Evolutionary conservation across 1,139 yeast species (phyloP), one percentile per base, ranked within the genome.

Genomic region (Blastobotrys indianensis): DNA sequence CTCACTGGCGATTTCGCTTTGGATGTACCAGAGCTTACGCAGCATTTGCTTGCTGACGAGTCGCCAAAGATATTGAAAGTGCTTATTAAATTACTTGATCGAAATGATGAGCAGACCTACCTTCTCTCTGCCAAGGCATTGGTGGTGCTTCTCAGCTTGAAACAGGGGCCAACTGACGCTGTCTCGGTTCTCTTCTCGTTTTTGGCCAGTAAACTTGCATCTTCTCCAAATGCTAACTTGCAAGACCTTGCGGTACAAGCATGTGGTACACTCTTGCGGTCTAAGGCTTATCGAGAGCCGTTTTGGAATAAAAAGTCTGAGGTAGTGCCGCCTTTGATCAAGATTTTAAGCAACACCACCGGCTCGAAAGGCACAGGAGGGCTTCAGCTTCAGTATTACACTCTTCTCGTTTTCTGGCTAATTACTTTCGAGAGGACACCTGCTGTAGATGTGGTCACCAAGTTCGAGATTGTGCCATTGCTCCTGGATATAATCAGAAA

Each of bases 331-430:
- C 68, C 79, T 2, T 65, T 88, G 41, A 65, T 77, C 51, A 65
- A 61, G 45, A 68, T 76, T 42, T 66, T 80, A 49, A 59, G 60
- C 50, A 60, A 78, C 41, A 73, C 80, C 50, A 72, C 76, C 41
- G 73, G 81, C 32, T 83, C 82, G 48, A 61, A 59, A 34, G 39
- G 44, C 11, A 17, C 23, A 6, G 43, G 43, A 6, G 43, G 38
- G 1, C 77, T 92, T 52, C 98, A 94, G 69, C 75, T 87, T 55
- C 88, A 85, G 61, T 92, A 92, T 68, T 78, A 85, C 61, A 74
- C 83, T 2, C 74, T 92, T 54, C 74, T 92, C 60, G 75, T 82
- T 25, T 71, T 86, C 44, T 92, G 98, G 98, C 73, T 88, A 39
- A 72, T 88, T 53, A 80, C 95, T 2, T 92, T 90, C 67, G 84